A percentile compares a stretch with the other conserved stretches of the same genome.
Conservation (phyloP, 2,329 filamentous ascomycete genomes). For the Botryosphaeria dothidea region DNA sequence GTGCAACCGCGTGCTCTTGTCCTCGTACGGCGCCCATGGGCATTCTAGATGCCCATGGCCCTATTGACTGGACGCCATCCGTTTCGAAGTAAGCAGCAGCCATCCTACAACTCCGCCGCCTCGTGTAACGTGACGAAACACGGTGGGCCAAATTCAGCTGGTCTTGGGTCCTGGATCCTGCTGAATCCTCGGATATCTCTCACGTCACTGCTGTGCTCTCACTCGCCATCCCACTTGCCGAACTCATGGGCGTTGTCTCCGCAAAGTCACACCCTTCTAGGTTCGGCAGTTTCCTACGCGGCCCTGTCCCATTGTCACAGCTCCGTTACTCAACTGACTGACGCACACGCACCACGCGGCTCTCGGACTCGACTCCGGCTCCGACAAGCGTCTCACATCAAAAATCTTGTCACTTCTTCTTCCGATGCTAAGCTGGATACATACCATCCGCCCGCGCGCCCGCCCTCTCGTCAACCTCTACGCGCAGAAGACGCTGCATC, state of each 20-base stretch:
- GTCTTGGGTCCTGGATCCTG: neutral
- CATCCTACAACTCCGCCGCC: neutral
- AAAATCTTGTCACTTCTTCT: neutral
- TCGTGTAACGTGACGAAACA: conserved; percentile 7
- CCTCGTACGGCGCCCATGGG: neutral
- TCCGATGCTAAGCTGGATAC: neutral
- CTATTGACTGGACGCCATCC: neutral
- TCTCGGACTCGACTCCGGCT: neutral
- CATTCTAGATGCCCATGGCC: neutral
- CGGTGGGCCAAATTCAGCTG: neutral
- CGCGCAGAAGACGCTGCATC: neutral
- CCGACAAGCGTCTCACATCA: neutral
- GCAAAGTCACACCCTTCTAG: no score
- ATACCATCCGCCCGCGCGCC: neutral
- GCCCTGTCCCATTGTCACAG: neutral
- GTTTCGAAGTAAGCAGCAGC: neutral
- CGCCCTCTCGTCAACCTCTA: no score
- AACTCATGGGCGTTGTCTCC: neutral
- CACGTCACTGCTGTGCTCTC: neutral
- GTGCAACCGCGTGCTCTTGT: neutral
- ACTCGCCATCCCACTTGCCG: no score
- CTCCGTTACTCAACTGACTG: neutral
- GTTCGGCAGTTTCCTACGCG: neutral
- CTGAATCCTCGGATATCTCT: neutral
- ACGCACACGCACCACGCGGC: neutral